Evolutionary conservation across 2,329 filamentous ascomycete species (phyloP).

Genomic region (Aschersonia sp.): DNA sequence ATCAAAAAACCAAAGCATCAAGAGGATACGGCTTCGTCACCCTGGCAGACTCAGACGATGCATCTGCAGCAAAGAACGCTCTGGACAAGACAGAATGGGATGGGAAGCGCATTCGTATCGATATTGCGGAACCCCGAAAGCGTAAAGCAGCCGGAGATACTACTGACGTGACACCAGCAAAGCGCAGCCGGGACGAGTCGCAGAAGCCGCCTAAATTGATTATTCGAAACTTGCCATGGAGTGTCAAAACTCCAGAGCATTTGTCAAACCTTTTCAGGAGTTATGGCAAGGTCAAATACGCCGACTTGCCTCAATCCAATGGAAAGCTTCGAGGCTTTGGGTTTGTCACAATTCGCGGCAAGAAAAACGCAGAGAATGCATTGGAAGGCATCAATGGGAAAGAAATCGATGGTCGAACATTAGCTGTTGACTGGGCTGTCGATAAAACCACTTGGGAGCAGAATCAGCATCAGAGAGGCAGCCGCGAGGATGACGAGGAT

Average conservation of each 20-base stretch:
- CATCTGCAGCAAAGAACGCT: conserved; percentile 63
- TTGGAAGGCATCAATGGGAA: conserved; percentile 79
- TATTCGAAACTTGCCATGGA: conserved; percentile 91
- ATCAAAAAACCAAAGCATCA: conserved; percentile 73
- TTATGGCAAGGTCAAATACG: conserved; percentile 83
- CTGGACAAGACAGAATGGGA: conserved; percentile 66
- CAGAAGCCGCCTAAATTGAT: conserved; percentile 63
- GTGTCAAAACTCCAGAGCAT: conserved; percentile 74
- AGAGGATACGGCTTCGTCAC: conserved; percentile 95
- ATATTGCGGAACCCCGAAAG: conserved; percentile 75
- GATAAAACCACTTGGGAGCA: conserved; percentile 78
- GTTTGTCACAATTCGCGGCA: conserved; percentile 77
- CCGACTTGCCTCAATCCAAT: conserved; percentile 67
- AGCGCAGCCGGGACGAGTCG: conserved; percentile 42
- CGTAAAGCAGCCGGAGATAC: conserved; percentile 40
- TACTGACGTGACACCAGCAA: conserved; percentile 23
- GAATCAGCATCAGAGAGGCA: conserved; percentile 26
- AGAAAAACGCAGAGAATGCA: conserved; percentile 83
- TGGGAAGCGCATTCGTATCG: conserved; percentile 70
- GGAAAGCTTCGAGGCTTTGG: conserved; percentile 75
- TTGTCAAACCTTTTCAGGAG: conserved; percentile 66
- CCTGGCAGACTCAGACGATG: conserved; percentile 87
- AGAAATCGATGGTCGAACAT: conserved; percentile 68
- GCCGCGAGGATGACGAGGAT: conserved; percentile 19
- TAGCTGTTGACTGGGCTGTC: conserved; percentile 95